phyloP scores from a whole-genome alignment of 208 protist genomes.

The Lotmaria passim region DNA sequence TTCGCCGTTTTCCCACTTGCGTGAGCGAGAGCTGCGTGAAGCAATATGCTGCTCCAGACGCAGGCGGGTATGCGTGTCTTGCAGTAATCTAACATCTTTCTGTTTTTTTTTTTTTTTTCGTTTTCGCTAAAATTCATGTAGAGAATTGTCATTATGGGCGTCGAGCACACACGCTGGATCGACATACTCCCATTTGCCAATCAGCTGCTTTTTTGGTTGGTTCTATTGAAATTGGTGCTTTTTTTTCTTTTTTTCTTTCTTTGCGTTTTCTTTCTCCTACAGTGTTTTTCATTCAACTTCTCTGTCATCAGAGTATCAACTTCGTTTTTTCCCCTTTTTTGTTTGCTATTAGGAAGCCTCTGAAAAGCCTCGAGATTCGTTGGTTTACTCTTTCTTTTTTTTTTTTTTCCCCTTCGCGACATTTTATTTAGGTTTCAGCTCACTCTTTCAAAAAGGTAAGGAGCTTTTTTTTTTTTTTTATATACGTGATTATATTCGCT shows the following conservation, averaged over 20 bases:
- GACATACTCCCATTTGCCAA: background rate
- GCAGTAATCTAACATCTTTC: background rate
- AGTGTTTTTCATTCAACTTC: constrained; percentile 14
- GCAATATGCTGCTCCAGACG: background rate
- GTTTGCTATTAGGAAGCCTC: too few relatives aligned
- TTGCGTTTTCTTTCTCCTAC: constrained; percentile 9
- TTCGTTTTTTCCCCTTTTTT: background rate
- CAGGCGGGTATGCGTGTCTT: background rate
- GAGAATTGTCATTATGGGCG: background rate
- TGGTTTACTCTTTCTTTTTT: background rate
- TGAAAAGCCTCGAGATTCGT: background rate
- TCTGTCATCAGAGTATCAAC: constrained; percentile 14
- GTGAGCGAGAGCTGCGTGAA: constrained; percentile 7
- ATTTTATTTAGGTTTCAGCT: too few relatives aligned
- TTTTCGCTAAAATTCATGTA: background rate
- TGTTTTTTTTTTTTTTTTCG: constrained; percentile 6
- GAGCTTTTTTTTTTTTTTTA: background rate
- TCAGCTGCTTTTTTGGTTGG: background rate
- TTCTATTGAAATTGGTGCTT: background rate
- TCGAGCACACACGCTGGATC: constrained; percentile 8
- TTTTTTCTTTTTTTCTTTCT: constrained; percentile 10
- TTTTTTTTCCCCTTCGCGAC: too few relatives aligned
- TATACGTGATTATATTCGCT: background rate
- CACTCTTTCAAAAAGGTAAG: background rate
- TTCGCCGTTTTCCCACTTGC: constrained; percentile 3